A percentile compares a stretch with the other conserved stretches of the same genome.
Evolutionary conservation across 768 basidiomycete species (phyloP).

Genomic region (Leccinum olivaceopallidum): DNA sequence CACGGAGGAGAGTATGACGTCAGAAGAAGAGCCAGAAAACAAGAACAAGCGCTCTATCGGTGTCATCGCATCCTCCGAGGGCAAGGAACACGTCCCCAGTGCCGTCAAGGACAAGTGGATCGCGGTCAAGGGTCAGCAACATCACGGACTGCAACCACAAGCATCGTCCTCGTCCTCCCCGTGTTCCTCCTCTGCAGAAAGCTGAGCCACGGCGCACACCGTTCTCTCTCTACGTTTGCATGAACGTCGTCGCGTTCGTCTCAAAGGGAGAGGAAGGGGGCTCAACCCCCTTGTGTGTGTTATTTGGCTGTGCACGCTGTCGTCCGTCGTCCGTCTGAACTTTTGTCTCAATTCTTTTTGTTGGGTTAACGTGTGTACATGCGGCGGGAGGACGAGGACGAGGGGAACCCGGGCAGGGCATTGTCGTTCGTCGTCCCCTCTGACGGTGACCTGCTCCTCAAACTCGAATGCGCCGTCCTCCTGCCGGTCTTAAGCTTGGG

Average conservation of each 20-base stretch:
- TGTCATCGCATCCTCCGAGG: constrained; percentile 15
- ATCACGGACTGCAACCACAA: constrained; percentile 3
- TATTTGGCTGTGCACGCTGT: neutral
- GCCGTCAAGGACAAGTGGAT: constrained; percentile 72
- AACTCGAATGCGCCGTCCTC: neutral
- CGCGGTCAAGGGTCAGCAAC: constrained; percentile 56
- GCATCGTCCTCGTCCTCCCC: constrained; percentile 3
- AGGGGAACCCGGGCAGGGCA: neutral
- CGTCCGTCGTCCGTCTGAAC: constrained; percentile 14
- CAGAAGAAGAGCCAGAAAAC: constrained; percentile 64
- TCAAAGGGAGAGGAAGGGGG: neutral
- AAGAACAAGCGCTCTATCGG: constrained; percentile 5
- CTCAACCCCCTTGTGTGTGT: neutral
- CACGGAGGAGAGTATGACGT: constrained; percentile 73
- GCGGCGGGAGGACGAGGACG: neutral
- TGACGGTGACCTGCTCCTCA: neutral
- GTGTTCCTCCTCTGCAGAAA: constrained; percentile 11
- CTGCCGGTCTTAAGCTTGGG: neutral
- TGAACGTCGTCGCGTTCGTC: neutral
- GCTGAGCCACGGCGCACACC: neutral
- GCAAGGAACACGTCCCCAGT: constrained; percentile 24
- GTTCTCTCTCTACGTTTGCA: neutral
- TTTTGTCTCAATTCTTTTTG: constrained; percentile 4
- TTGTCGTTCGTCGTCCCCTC: neutral
- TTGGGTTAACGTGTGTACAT: constrained; percentile 1